Evolutionary conservation across 2,329 filamentous ascomycete species (phyloP), one percentile per base, ranked within the genome.

Genomic region (Cadophora gregata): DNA sequence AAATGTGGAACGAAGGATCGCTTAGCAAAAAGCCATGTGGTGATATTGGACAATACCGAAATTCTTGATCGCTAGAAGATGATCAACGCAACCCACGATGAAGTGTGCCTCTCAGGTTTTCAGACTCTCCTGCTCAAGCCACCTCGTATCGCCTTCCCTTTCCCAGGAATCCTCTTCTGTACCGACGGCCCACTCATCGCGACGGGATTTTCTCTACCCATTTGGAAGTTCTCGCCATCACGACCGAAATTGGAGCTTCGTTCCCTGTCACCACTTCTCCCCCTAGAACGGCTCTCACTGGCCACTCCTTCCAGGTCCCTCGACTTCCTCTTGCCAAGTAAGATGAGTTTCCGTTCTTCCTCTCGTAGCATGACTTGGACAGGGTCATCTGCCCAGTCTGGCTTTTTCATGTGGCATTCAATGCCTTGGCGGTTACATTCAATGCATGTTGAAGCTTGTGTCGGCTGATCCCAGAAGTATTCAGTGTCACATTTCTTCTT

Each of bases 401-500:
- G 48, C 25, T 51, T 51, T 3, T 21, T 27, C 25, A 51, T 16
- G 16, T 29, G 16, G 48, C 48, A 51, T 51, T 29, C 48, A 12
- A 51, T 51, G 25, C 48, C 48, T 16, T 51, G 48, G 24, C 48
- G 48, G 8, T 51, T 1, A 16, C 48, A 51, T 29, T 51, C 48
- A 6, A 5, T 25, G 48, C 48, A 51, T 12, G 48, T 51, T 4
- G 25, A 14, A 16, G 25, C 4, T 12, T 27, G 48, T 16, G 48
- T 51, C 2, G 31, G 14, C n/a, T 29, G 16, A 24, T 59, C 42
- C 5, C 38, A 25, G 8, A 38, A 27, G 42, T 64, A 64, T 14
- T 42, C 33, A 8, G 48, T 16, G 25, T 65, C 63, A 27, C 63
- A 65, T 55, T 56, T 61, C 50, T 65, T 62, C 33, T 62, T 62